phyloP scores from a whole-genome alignment of 805 yeast species.

The Gaillardinia entomophila region DNA sequence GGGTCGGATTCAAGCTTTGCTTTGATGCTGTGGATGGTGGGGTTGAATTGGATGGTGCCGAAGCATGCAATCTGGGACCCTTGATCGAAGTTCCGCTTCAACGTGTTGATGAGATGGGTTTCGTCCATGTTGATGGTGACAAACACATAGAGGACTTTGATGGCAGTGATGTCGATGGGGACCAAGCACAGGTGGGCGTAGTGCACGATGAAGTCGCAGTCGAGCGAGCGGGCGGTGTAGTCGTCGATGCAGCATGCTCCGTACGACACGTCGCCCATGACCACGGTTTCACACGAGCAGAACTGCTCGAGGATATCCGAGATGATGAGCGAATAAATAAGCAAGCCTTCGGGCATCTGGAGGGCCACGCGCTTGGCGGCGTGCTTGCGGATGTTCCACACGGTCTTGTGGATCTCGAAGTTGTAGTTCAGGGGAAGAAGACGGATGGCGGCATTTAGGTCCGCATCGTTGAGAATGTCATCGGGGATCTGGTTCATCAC shows the following conservation, averaged over 20 bases:
- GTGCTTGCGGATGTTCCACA: slow-evolving; percentile 81
- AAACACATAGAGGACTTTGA: slow-evolving; percentile 90
- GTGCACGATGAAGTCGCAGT: slow-evolving; percentile 91
- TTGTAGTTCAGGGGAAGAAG: slow-evolving; percentile 87
- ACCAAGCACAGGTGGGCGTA: slow-evolving; percentile 97
- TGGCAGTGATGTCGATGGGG: slow-evolving; percentile 86
- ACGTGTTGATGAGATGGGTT: slow-evolving; percentile 70
- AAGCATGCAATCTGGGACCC: slow-evolving; percentile 76
- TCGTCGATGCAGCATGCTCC: slow-evolving; percentile 99
- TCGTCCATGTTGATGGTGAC: slow-evolving; percentile 91
- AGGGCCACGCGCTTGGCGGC: slow-evolving; percentile 80
- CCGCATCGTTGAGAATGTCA: slow-evolving; percentile 74
- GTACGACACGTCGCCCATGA: slow-evolving; percentile 98
- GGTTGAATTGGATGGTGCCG: slow-evolving; percentile 96
- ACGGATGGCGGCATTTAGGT: slow-evolving; percentile 75
- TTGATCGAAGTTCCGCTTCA: slow-evolving; percentile 58
- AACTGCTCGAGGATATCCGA: slow-evolving; percentile 91
- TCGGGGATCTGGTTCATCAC: slow-evolving; percentile 83
- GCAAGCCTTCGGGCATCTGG: slow-evolving; percentile 96
- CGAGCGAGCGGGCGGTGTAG: slow-evolving; percentile 85
- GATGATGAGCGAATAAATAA: slow-evolving; percentile 83
- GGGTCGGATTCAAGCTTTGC: slow-evolving; percentile 49
- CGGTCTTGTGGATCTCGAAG: slow-evolving; percentile 92
- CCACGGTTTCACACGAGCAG: slow-evolving; percentile 78
- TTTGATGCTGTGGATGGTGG: slow-evolving; percentile 77